These are phyloP conservation scores for Haberlea rhodopensis DNA, from an alignment of 257 asterid species.

Conservation along the genomic window DNA sequence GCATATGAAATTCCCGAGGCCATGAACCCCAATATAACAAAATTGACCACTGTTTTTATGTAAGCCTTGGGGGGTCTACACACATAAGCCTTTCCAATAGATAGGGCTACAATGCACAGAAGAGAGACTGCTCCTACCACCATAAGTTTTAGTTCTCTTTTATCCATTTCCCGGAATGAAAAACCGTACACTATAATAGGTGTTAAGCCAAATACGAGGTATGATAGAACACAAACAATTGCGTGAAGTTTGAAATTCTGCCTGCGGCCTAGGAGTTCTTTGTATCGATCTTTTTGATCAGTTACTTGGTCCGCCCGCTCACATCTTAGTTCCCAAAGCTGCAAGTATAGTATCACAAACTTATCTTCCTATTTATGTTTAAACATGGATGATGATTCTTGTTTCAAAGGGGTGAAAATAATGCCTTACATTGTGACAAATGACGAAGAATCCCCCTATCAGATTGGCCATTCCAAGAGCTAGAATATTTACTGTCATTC, in stretches of 20 bases:
- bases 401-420: not conserved
- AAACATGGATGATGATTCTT: not conserved
- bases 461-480: conserved; percentile 81
- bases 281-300: conserved; percentile 51
- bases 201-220: conserved; percentile 59
- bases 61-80: conserved; percentile 59
- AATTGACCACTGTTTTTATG: conserved; percentile 44
- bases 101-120: conserved; percentile 46
- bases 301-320: conserved; percentile 36
- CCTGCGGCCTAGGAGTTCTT: conserved; percentile 59
- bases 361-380: not conserved
- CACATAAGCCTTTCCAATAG: conserved; percentile 50
- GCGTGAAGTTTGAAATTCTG: conserved; percentile 63
- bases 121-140: conserved; percentile 61
- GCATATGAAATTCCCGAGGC: conserved; percentile 64
- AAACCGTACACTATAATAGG: conserved; percentile 58
- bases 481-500: conserved; percentile 61
- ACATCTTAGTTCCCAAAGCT: conserved; percentile 72
- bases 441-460: conserved; percentile 75
- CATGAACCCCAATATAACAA: conserved; percentile 48
- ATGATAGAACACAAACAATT: conserved; percentile 50
- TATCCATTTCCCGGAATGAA: conserved; percentile 58
- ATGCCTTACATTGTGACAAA: conserved; percentile 71
- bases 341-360: conserved; percentile 18
- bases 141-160: conserved; percentile 62